Evolutionary conservation across 2,329 filamentous ascomycete genomes (phyloP), one percentile per base, ranked within the genome.

Genomic region (Bretziella fagacearum): DNA sequence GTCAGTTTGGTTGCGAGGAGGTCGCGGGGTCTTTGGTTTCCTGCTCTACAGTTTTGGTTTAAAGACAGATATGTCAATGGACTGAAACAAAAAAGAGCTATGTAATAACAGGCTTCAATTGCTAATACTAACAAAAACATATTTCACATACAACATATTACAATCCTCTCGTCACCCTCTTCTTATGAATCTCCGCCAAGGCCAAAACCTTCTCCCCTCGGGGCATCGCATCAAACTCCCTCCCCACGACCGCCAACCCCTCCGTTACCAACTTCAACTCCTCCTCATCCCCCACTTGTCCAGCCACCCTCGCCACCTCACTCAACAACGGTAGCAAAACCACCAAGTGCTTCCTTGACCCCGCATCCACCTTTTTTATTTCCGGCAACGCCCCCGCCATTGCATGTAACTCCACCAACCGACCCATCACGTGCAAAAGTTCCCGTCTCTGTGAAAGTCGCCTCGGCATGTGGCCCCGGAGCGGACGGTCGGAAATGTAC

Each of bases 401-500:
- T 47, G 80, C 82, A 47, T 70, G 67, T 50, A 96, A 64, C 15
- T 69, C 67, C 1, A 82, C 73, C 27, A 94, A 65, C 39, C 74
- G 67, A 42, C 66, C 63, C 15, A 96, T 65, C 20, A 87, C 69
- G 56, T 83, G 81, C 3, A 82, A 59, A 8, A 98, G 64, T 58
- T 94, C 91, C 52, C 74, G 79, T 36, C 84, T 73, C 57, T 94
- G 84, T 6, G 77, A 79, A 4, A 84, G 67, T 0, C 89, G 89
- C 59, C 91, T 84, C 3, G 91, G 91, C 77, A 93, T 91, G 43
- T 79, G 73, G 0, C 91, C 87, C 11, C 91, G 73, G 17, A 98
- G 67, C 1, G 89, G 87, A 58, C 95, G 89, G 60, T 98, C 91
- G 3, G 86, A 83, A 39, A 93, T 79, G 58, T 93, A 96, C 1